These are phyloP conservation scores for Aspergillus hancockii DNA, from an alignment of 495 filamentous ascomycete genomes.

Conservation along the genomic window DNA sequence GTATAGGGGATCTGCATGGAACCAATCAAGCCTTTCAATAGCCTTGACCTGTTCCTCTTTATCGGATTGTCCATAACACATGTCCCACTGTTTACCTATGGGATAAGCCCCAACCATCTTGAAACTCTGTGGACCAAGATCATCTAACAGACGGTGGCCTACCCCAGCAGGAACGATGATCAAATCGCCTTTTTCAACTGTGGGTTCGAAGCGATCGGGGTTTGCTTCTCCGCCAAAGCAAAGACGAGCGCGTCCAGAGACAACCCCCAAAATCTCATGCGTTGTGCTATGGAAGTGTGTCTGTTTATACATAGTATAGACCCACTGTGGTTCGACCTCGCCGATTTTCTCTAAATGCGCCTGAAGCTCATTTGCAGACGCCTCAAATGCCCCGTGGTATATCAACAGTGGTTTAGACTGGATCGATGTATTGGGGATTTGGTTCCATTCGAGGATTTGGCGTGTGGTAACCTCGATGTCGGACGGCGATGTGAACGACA, in stretches of 20 bases:
- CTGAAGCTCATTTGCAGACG: conserved; percentile 50
- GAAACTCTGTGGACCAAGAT: conserved; percentile 51
- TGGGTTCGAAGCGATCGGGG: conserved; percentile 53
- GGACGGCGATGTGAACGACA: conserved; percentile 45
- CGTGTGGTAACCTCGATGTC: conserved; percentile 55
- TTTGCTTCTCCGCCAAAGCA: conserved; percentile 70
- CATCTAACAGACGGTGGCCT: conserved; percentile 60
- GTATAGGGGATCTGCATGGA: conserved; percentile 61
- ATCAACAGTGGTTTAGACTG: conserved; percentile 63
- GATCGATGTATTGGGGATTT: conserved; percentile 67
- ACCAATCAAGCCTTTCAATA: conserved; percentile 55
- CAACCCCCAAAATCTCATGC: conserved; percentile 66
- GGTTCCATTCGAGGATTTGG: conserved; percentile 57
- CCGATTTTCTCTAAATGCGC: conserved; percentile 50
- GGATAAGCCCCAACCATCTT: conserved; percentile 70
- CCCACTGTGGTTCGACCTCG: conserved; percentile 64
- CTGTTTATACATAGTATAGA: conserved; percentile 64
- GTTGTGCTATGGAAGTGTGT: conserved; percentile 68
- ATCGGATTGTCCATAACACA: conserved; percentile 63
- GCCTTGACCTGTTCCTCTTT: conserved; percentile 51
- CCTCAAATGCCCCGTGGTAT: conserved; percentile 56
- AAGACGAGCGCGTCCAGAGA: conserved; percentile 56
- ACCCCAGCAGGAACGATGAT: conserved; percentile 69
- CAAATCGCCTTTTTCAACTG: conserved; percentile 60
- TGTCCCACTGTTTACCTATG: conserved; percentile 58